Conservation (phyloP, 139 green algal species). For the Volvox reticuliferus region DNA sequence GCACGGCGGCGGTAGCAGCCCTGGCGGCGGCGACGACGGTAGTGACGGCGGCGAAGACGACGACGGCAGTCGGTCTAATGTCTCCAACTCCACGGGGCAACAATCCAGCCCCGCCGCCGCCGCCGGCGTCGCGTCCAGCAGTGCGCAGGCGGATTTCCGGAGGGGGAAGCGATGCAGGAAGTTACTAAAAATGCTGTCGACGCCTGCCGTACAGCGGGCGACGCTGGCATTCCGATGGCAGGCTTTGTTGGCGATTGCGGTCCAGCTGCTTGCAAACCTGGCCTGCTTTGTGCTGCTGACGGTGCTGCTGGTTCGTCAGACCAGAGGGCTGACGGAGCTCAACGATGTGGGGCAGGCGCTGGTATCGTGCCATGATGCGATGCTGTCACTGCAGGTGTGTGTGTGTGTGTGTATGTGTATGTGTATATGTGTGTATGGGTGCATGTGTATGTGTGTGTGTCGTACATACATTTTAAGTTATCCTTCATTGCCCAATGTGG, state of each 20-base stretch:
- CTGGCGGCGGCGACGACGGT: slow-evolving; percentile 19
- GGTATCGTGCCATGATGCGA: slow-evolving; percentile 13
- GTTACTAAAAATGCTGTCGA: slow-evolving; percentile 43
- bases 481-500: background rate
- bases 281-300: slow-evolving; percentile 46
- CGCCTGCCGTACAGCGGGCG: slow-evolving; percentile 10
- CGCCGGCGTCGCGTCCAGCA: background rate
- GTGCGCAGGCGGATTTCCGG: slow-evolving; percentile 38
- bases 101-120: background rate
- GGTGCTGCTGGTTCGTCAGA: slow-evolving; percentile 42
- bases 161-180: slow-evolving; percentile 43
- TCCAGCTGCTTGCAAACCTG: slow-evolving; percentile 49
- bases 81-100: background rate
- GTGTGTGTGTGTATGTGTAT: background rate
- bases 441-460: background rate
- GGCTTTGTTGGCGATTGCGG: slow-evolving; percentile 38
- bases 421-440: background rate
- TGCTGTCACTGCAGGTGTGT: slow-evolving; percentile 33
- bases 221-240: slow-evolving; percentile 45
- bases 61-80: background rate
- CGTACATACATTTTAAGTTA: background rate
- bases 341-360: slow-evolving; percentile 28
- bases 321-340: background rate
- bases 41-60: background rate
- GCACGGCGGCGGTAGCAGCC: background rate